phyloP scores from a whole-genome alignment of 768 basidiomycete genomes.

The Mycena olivaceomarginata region DNA sequence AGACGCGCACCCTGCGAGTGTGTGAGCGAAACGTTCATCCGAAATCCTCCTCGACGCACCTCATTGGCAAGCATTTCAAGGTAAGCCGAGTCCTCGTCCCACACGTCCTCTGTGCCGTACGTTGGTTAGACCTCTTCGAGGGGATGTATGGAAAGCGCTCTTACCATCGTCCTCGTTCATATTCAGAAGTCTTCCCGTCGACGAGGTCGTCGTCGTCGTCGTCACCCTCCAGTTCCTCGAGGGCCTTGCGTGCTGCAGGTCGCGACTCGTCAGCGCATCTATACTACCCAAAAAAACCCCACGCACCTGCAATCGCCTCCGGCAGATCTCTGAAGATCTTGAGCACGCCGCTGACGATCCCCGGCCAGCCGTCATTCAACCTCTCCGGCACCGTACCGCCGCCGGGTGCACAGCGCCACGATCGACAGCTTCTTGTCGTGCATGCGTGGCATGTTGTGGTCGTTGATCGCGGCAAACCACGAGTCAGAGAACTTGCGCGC shows the following conservation, averaged over 20 bases:
- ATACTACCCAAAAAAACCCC: not conserved
- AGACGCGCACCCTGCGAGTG: constrained; percentile 79
- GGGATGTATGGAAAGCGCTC: constrained; percentile 32
- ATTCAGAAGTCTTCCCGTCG: constrained; percentile 75
- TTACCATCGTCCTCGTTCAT: constrained; percentile 81
- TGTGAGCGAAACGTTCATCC: constrained; percentile 1
- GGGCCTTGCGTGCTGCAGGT: constrained; percentile 71
- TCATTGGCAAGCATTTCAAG: constrained; percentile 91
- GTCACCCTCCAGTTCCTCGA: constrained; percentile 69
- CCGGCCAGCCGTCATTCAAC: constrained; percentile 84
- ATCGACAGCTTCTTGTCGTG: constrained; percentile 93
- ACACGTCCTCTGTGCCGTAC: constrained; percentile 83
- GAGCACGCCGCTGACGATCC: constrained; percentile 82
- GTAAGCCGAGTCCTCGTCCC: constrained; percentile 93
- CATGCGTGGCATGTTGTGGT: constrained; percentile 83
- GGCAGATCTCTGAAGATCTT: constrained; percentile 88
- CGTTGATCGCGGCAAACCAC: constrained; percentile 88
- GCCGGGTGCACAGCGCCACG: constrained; percentile 84
- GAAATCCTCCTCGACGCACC: constrained; percentile 61
- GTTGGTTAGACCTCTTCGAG: constrained; percentile 20
- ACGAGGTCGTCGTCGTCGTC: constrained; percentile 65
- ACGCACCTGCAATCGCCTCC: constrained; percentile 80
- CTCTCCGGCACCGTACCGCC: constrained; percentile 68
- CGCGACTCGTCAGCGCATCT: constrained; percentile 9
- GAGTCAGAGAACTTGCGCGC: constrained; percentile 87